A percentile compares a stretch with the other conserved stretches of the same genome.
Conservation (phyloP, 495 filamentous ascomycete species). For the Aspergillus leporis region DNA sequence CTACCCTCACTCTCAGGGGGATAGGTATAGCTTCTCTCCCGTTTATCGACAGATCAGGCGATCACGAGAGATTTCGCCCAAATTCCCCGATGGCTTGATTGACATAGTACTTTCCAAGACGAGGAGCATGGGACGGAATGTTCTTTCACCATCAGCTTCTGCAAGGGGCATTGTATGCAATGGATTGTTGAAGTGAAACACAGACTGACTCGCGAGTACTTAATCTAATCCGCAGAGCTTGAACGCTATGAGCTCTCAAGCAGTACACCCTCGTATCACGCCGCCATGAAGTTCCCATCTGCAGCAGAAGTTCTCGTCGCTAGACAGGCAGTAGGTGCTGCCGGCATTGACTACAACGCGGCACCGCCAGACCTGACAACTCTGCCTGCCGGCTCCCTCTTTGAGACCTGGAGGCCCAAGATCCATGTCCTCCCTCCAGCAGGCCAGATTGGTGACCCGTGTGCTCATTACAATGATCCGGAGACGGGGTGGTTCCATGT, state of each 20-base stretch:
- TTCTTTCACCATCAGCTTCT: neutral
- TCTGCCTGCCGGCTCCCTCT: conserved; percentile 17
- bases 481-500: conserved; percentile 25
- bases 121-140: neutral
- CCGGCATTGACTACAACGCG: conserved; percentile 17
- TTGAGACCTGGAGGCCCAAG: conserved; percentile 23
- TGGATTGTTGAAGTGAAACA: neutral
- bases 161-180: neutral
- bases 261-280: neutral
- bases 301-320: conserved; percentile 4
- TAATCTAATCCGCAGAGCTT: neutral
- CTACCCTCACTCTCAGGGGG: neutral
- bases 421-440: conserved; percentile 21
- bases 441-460: conserved; percentile 24
- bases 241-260: neutral
- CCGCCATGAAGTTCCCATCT: conserved; percentile 9
- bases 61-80: too few relatives aligned
- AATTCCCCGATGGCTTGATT: neutral
- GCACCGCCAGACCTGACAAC: conserved; percentile 22
- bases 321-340: neutral
- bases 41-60: neutral
- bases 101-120: neutral
- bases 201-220: neutral
- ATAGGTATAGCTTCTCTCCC: neutral
- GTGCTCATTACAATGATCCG: conserved; percentile 24